Base-by-base conservation (phyloP, 2,329 filamentous ascomycete genomes). In the Cordyceps farinosa region DNA sequence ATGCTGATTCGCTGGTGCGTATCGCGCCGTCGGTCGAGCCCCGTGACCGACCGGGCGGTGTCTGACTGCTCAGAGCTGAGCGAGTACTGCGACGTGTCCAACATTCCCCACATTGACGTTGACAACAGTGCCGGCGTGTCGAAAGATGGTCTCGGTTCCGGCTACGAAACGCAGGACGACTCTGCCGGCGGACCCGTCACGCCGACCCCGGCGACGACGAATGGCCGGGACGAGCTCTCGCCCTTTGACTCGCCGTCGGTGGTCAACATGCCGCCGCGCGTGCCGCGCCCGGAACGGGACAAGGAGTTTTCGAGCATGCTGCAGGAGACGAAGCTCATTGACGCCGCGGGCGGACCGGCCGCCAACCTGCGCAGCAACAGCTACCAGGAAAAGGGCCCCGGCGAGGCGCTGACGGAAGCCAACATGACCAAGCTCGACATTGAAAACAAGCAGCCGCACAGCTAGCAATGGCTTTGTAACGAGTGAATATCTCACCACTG, bases 1-100 rank as follows among this genome's bases (percentile, higher is more conserved):
- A 91, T 90, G 87, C 80, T 92, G 45, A 78, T 90, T 29, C 85
- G 88, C 62, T 91, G 89, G 89, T 84, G 80, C 22, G 81, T 69
- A 69, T 67, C 69, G 5, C 72, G 72, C 38, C 73, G 71, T 22
- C 71, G 61, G 30, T 66, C 52, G 48, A 67, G 63, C 5, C 53
- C 67, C 7, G 67, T 67, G 1, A 68, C 70, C 0, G 70, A 74
- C 6, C 67, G 67, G 1, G 72, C 75, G 6, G 67, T 69, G 4
- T 80, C 79, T 2, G 78, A 81, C 63, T 82, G 79, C 66, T 81
- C 80, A n/a, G 79, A 80, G 57, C 71, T 73, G 36, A 76, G 75
- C 30, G 78, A 78, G 59, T 73, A 77, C 51, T 81, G 79, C 54
- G 73, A 77, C 50, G 77, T 75, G 40, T 73, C 75, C n/a, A 76